Base-by-base conservation (phyloP, 352 stramenopile species). In the Phytophthora sansomeana region DNA sequence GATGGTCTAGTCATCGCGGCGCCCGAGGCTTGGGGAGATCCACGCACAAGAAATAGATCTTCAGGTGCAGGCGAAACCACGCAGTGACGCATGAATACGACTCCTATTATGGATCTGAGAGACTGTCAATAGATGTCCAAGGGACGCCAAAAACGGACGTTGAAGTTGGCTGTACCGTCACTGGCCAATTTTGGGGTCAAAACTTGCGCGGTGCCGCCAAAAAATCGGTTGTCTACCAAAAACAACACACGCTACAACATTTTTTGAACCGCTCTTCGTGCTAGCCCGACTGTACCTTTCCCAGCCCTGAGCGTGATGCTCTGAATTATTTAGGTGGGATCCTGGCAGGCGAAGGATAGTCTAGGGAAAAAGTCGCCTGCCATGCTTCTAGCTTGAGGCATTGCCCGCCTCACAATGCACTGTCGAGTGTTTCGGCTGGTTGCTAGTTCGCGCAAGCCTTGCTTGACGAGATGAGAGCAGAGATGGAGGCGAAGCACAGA, bases 131-230 rank as follows among this genome's bases (percentile, higher is more conserved):
- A 58, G 21, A 58, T 57, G 19, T 11, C 36, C 53, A 57, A 52
- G 29, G n/a, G 46, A 39, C 61, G 44, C 61, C 42, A 69, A 64
- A 69, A 69, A 64, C 53, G 60, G 43, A 63, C 13, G 42, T 60
- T 60, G 52, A 60, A 51, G 52, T 56, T 63, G 30, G 21, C 24
- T 8, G 59, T 67, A 61, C 58, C 33, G 41, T 62, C 17, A 46
- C 7, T 39, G 50, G 58, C 33, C 46, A 46, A 48, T 42, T 50
- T 19, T 42, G 7, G 52, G 52, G 1, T 28, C 21, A 16, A 2
- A 4, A 32, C 28, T 48, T 35, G 21, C 3, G 21, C 21, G 21
- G 21, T 24, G 21, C 21, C 21, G 21, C 21, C 21, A 24, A 24
- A 24, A 24, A 1, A 24, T 24, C 21, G 21, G 21, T 3, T 24